Evolutionary conservation across 2,329 filamentous ascomycete genomes (phyloP), one percentile per base, ranked within the genome.

Genomic region (Hyphodiscus sp.): DNA sequence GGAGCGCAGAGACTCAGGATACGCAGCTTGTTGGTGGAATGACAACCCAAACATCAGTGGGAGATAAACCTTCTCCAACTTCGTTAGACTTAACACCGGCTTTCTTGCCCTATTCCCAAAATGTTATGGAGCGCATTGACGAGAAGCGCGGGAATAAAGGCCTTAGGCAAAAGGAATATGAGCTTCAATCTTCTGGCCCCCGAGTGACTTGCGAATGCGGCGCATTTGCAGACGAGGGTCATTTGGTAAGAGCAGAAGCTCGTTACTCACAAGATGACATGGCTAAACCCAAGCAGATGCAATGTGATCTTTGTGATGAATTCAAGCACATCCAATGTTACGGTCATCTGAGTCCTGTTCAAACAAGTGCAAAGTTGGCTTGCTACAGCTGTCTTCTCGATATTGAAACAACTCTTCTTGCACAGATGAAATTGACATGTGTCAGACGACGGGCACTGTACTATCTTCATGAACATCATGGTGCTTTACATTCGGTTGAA

Each of bases 311-410:
- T 1, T 65, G 63, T 47, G 19, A 44, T 5, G 51, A 54, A 10
- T 55, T 33, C 18, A 53, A 52, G n/a, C 63, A 65, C 42, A 38
- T 47, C 38, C 51, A 53, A 41, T 65, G 63, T 41, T 64, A 65
- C 52, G 63, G 61, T 11, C 63, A 61, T 46, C 45, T 55, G n/a
- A 49, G 55, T 33, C 19, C 26, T 16, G 45, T 48, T 2, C 18
- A 7, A 20, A n/a, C 42, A 7, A 44, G 42, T 9, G 20, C 29
- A 20, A 20, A 53, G 15, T 48, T 56, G 11, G 41, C 53, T 18
- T 63, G 61, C 23, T 63, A 63, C 45, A 45, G 50, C 8, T 63
- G 61, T 41, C 49, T 63, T 10, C 49, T 60, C 4, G 20, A 45
- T 8, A 45, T 47, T 26, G 30, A 52, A 26, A 23, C 30, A 2